Conservation (phyloP, 768 basidiomycete genomes). For the Crepidotus variabilis region DNA sequence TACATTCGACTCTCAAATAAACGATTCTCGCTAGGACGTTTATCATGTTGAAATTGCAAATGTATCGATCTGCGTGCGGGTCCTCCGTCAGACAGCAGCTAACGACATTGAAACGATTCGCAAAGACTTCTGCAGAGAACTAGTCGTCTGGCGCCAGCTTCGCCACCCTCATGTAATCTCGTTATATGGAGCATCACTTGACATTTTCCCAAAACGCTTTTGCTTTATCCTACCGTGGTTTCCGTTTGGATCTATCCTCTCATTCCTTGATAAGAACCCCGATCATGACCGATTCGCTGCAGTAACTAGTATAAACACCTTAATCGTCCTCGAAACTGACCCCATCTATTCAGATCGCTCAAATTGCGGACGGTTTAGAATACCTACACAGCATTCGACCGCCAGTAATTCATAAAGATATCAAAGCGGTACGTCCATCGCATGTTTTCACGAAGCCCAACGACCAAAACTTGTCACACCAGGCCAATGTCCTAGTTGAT, state of each 20-base stretch:
- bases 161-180: constrained; percentile 21
- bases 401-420: constrained; percentile 35
- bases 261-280: constrained; percentile 18
- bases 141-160: constrained; percentile 19
- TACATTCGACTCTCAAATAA: too few relatives aligned
- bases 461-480: too few relatives aligned
- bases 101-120: neutral
- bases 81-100: constrained; percentile 8
- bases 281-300: constrained; percentile 21
- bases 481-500: constrained; percentile 14
- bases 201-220: constrained; percentile 9
- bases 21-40: constrained; percentile 17
- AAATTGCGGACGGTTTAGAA: constrained; percentile 30
- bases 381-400: constrained; percentile 36
- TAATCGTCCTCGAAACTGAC: too few relatives aligned
- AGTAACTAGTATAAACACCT: too few relatives aligned
- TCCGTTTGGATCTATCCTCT: constrained; percentile 15
- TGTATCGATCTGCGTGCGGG: constrained; percentile 16
- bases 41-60: constrained; percentile 13
- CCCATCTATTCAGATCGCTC: constrained; percentile 11
- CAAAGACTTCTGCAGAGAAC: constrained; percentile 17
- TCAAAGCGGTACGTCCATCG: too few relatives aligned
- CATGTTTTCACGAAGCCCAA: too few relatives aligned
- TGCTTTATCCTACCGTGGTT: constrained; percentile 21
- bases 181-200: constrained; percentile 15